Base-by-base conservation (phyloP, 2,329 filamentous ascomycete genomes). In the Fusarium sp. region DNA sequence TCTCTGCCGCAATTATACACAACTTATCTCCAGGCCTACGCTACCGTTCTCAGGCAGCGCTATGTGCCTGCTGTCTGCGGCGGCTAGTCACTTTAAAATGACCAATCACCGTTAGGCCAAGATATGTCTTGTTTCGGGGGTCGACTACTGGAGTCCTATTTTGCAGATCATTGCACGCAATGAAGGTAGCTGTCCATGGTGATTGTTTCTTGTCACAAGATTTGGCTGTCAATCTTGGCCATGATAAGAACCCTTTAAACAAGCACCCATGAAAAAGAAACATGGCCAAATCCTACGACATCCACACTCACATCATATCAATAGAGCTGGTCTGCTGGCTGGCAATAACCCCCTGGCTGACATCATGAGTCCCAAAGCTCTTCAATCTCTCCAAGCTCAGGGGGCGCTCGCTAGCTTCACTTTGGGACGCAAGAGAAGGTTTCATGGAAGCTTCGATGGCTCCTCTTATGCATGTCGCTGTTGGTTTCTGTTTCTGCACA, bases 371-470 rank as follows among this genome's bases (percentile, higher is more conserved):
- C 68, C 61, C 15, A 45, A 30, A 45, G 49, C 62, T 67, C 48
- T 54, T 39, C 63, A 65, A 65, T 68, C 49, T 66, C 61, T 59
- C 62, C 59, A 67, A 56, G 66, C 66, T 70, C 62, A 70, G 66
- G 62, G 57, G 49, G 41, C 62, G 56, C 33, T 63, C 52, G 30
- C 53, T 69, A 70, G 66, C 46, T 37, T 37, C 48, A 48, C 39
- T 54, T 48, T 28, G 35, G 41, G 51, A 33, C 13, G 13, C 35
- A 60, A 37, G 71, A 68, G 71, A 73, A 73, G 70, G 67, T 68
- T 70, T 72, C 65, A 68, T 73, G 60, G 71, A 74, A 74, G 50
- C 65, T 73, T 73, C 69, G 62, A 71, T 65, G 59, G 24, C 49
- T 61, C 37, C 26, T 62, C 46, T 41, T 37, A 33, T 47, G 30